phyloP scores from a whole-genome alignment of 2,329 filamentous ascomycete species.

The Calonectria multiphialidica region DNA sequence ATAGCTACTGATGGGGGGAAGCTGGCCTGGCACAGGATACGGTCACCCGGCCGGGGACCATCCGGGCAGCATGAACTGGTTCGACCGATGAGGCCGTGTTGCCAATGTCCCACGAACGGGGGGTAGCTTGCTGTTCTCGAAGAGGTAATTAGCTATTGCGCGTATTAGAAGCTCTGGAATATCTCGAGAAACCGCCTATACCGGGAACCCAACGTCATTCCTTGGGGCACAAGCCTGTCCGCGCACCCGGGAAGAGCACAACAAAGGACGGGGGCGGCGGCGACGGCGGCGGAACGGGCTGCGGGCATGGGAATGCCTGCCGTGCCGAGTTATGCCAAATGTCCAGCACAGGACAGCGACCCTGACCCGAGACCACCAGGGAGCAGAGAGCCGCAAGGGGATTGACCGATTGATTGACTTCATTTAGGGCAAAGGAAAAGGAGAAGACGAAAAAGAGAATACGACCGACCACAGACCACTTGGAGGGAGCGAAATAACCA shows the following conservation, averaged over 20 bases:
- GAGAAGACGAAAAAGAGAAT: constrained; percentile 1
- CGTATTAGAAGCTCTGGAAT: background rate
- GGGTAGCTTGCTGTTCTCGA: constrained; percentile 21
- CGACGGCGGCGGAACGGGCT: constrained; percentile 19
- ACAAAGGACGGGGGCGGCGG: constrained; percentile 31
- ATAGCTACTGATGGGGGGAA: constrained; percentile 18
- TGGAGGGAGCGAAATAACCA: constrained; percentile 15
- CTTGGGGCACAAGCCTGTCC: constrained; percentile 29
- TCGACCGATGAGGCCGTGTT: constrained; percentile 32
- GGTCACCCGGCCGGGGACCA: constrained; percentile 24
- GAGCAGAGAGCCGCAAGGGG: constrained; percentile 17
- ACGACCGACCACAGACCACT: constrained; percentile 17
- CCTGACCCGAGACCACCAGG: constrained; percentile 30
- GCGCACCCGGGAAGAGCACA: constrained; percentile 30
- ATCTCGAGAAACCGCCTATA: background rate
- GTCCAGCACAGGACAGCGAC: constrained; percentile 33
- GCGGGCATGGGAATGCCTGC: constrained; percentile 39
- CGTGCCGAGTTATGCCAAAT: constrained; percentile 31
- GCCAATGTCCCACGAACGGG: constrained; percentile 31
- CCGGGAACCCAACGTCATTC: constrained; percentile 37
- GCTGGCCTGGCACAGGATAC: constrained; percentile 25
- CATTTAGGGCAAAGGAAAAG: constrained; percentile 10
- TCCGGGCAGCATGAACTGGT: constrained; percentile 36
- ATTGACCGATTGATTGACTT: background rate
- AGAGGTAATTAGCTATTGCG: constrained; percentile 6